Base-by-base conservation (phyloP, 768 basidiomycete genomes). In the Russula dissimulans region DNA sequence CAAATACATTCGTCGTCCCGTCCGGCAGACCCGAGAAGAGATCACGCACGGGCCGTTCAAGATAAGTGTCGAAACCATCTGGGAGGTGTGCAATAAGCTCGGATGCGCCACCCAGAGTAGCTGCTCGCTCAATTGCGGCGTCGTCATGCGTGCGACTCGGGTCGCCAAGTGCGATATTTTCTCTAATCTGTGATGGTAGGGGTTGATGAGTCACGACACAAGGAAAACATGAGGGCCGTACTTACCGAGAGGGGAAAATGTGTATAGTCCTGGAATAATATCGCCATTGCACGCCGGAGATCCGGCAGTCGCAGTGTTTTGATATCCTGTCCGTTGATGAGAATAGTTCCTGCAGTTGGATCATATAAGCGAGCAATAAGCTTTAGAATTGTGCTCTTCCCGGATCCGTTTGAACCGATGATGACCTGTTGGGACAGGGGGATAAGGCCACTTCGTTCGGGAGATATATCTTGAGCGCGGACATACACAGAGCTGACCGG, bases 191-290 rank as follows among this genome's bases (percentile, higher is more conserved):
- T 3, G 41, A 3, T 12, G 34, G 15, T 41, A 29, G 15, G 46
- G 39, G 31, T 42, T 31, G 10, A 26, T 9, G 11, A 48, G 34
- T 34, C 31, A 26, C n/a, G 43, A 11, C 56, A 41, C 22, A 18
- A 39, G 3, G n/a, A 29, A 29, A 10, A 52, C 17, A 46, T 38
- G 53, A 29, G 15, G 5, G 31, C 31, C 11, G 9, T 39, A 43
- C 86, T 50, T 61, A 87, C 87, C 18, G 88, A 85, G 48, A 91
- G 75, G 0, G 89, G 89, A 66, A 91, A 90, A 65, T 83, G 77
- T 0, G 86, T 88, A 66, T 87, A 90, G 69, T 91, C 89, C 67
- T 91, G 89, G 72, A 90, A 90, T 32, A 91, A 77, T n/a, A 85
- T 85, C 3, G 84, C 83, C 38, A 82, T 81, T 2, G 82, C 78